Evolutionary conservation across 352 stramenopile species (phyloP).

Genomic region (Detonula confervacea): DNA sequence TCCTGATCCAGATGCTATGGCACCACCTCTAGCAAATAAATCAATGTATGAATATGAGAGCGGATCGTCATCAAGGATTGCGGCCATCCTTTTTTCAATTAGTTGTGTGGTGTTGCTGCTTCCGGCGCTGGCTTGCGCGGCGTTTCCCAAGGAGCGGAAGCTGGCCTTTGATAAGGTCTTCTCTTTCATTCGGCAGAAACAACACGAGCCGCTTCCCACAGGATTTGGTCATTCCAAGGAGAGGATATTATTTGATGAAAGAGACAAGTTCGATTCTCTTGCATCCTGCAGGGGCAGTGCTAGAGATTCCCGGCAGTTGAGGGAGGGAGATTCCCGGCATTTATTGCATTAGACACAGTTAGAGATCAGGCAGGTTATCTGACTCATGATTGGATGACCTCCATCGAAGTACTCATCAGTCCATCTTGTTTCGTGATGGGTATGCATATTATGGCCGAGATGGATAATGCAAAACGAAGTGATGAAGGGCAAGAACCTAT

Average conservation of each 20-base stretch:
- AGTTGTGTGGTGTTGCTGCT: slow-evolving; percentile 1
- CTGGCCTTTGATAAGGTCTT: slow-evolving; percentile 3
- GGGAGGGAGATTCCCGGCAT: background rate
- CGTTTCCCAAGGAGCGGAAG: background rate
- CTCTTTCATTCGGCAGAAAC: background rate
- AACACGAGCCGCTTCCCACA: background rate
- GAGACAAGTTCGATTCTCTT: background rate
- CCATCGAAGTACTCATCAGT: too few relatives aligned
- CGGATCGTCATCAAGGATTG: background rate
- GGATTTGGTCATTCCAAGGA: background rate
- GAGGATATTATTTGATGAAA: background rate
- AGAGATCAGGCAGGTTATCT: too few relatives aligned
- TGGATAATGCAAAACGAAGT: too few relatives aligned
- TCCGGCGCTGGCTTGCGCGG: background rate
- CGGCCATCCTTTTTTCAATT: background rate
- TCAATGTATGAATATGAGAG: background rate
- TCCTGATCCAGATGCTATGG: slow-evolving; percentile 29
- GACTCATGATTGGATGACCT: too few relatives aligned
- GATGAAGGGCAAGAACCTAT: too few relatives aligned
- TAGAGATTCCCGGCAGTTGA: background rate
- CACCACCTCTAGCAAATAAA: background rate
- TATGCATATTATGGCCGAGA: too few relatives aligned
- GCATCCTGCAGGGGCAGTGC: background rate
- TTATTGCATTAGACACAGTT: background rate
- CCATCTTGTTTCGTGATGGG: too few relatives aligned